Percentiles rank a stretch among this genome's conserved stretches.
Conservation (phyloP, 163 green algal species). For the Scenedesmus sp. region DNA sequence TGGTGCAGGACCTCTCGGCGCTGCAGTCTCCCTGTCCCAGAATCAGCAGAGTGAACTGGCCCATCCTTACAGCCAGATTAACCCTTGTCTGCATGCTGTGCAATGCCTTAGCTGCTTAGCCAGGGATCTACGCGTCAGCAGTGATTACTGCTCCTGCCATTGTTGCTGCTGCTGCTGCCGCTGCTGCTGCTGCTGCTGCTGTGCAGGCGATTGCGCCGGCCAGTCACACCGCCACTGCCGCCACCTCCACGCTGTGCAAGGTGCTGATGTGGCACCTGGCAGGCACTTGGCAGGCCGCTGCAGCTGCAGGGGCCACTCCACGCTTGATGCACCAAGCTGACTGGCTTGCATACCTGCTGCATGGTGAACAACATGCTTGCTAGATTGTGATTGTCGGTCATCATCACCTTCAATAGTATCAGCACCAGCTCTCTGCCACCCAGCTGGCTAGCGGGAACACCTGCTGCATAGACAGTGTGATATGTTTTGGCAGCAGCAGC, state of each 20-base stretch:
- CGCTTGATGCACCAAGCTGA: slow-evolving; percentile 89
- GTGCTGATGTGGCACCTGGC: slow-evolving; percentile 80
- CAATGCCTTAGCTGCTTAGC: too few species aligned
- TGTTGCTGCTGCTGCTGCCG: neutral
- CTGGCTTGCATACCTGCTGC: slow-evolving; percentile 88
- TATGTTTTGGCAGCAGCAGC: too few species aligned
- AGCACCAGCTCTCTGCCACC: neutral
- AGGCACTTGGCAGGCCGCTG: slow-evolving; percentile 63
- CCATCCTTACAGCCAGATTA: too few species aligned
- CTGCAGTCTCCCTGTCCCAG: too few species aligned
- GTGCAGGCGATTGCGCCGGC: slow-evolving; percentile 77
- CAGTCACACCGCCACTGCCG: slow-evolving; percentile 81
- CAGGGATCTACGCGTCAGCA: neutral
- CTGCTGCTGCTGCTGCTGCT: slow-evolving; percentile 9
- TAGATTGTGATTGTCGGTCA: too few species aligned
- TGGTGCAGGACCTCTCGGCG: too few species aligned
- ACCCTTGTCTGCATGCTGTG: too few species aligned
- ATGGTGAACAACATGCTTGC: slow-evolving; percentile 57
- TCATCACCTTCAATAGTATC: too few species aligned
- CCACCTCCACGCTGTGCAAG: slow-evolving; percentile 91
- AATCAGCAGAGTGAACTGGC: too few species aligned
- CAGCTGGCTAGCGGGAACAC: too few species aligned
- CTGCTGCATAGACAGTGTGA: too few species aligned
- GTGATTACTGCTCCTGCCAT: neutral
- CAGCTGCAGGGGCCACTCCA: slow-evolving; percentile 36